Evolutionary conservation across 768 basidiomycete genomes (phyloP), one percentile per base, ranked within the genome.

Genomic region (Lactifluus piperatus): DNA sequence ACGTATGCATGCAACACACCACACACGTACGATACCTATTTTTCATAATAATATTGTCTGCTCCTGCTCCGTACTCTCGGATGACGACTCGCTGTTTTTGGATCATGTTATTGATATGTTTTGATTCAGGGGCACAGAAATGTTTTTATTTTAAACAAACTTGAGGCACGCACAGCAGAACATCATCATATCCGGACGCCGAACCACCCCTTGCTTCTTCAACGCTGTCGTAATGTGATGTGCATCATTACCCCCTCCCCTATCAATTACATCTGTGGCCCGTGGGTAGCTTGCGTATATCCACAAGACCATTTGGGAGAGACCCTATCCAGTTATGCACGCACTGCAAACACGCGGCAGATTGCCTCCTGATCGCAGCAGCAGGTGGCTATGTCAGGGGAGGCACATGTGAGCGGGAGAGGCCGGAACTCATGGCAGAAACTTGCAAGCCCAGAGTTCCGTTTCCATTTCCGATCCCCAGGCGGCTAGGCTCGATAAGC

Each of bases 371-470:
- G 49, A 57, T 50, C 50, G 56, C 50, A 44, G 30, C n/a, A 18
- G 11, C 26, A n/a, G 20, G 58, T 59, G 58, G 58, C 58, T 47
- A 46, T 59, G 58, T 48, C 37, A 58, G 24, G 48, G 41, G 43
- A 4, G 39, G n/a, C n/a, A n/a, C n/a, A n/a, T n/a, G n/a, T 43
- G 43, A 26, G 41, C 18, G 9, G 27, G 9, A 24, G 14, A 57
- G 41, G 56, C 32, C 43, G 6, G n/a, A 34, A n/a, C 4, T 16
- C 41, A 20, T 30, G 18, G 20, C 20, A 14, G 39, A n/a, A n/a
- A 41, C 51, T 30, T 30, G 39, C 29, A 41, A 27, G 10, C 29
- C 30, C 22, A 39, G 18, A 43, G 18, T 50, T 39, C 14, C 37
- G 37, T 41, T 56, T 32, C 32, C 24, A 43, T 11, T 50, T 39